Percentiles rank a stretch among this genome's conserved stretches.
Evolutionary conservation across 2,329 filamentous ascomycete genomes (phyloP).

Genomic region (Cladorrhinum sp.): DNA sequence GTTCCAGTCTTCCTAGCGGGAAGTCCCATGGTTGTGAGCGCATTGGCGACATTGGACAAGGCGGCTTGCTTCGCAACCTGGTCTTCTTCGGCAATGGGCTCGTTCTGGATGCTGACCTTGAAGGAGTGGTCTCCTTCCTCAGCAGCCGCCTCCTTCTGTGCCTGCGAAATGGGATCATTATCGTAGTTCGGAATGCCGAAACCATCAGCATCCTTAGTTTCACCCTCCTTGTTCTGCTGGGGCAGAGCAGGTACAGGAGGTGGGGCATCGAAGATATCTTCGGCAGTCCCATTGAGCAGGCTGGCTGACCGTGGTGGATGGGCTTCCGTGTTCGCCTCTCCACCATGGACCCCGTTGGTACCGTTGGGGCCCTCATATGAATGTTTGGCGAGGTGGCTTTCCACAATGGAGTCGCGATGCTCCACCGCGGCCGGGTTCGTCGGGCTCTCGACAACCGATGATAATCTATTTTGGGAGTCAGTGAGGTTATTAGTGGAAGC

Average conservation of each 20-base stretch:
- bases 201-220: slow-evolving; percentile 68
- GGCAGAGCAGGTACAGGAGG: slow-evolving; percentile 52
- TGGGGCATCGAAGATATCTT: slow-evolving; percentile 50
- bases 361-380: slow-evolving; percentile 48
- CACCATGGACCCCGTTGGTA: slow-evolving; percentile 32
- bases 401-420: slow-evolving; percentile 22
- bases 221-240: slow-evolving; percentile 39
- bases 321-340: slow-evolving; percentile 33
- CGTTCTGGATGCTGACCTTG: slow-evolving; percentile 76
- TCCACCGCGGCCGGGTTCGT: slow-evolving; percentile 35
- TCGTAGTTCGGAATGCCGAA: slow-evolving; percentile 67
- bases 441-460: slow-evolving; percentile 57
- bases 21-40: slow-evolving; percentile 60
- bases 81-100: slow-evolving; percentile 75
- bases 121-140: slow-evolving; percentile 66
- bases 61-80: slow-evolving; percentile 71
- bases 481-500: slow-evolving; percentile 58
- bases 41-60: slow-evolving; percentile 71
- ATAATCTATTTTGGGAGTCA: slow-evolving; percentile 49
- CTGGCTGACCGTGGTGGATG: slow-evolving; percentile 33
- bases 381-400: slow-evolving; percentile 33
- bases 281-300: slow-evolving; percentile 47
- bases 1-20: slow-evolving; percentile 71
- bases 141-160: slow-evolving; percentile 62
- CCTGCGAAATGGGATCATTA: slow-evolving; percentile 67